Percentiles rank a stretch among this genome's conserved stretches.
Evolutionary conservation across 371 early-diverging fungal species (phyloP).

Genomic region (Mucor ambiguus): DNA sequence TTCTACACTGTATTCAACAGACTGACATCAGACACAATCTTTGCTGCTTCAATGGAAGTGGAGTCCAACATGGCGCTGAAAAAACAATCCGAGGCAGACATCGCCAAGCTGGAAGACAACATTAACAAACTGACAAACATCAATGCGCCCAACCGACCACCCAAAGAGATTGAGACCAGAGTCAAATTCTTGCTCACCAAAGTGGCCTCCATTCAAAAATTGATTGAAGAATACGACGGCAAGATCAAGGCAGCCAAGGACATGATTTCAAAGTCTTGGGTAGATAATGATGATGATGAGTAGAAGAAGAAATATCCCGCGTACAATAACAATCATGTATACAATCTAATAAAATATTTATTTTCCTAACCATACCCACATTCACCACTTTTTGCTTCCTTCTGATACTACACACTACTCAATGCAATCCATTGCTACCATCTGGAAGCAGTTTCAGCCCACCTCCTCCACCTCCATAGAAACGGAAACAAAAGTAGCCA

Average conservation of each 20-base stretch:
- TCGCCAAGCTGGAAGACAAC: constrained; percentile 74
- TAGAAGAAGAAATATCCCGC: not conserved
- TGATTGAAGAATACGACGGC: constrained; percentile 57
- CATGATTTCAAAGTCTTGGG: constrained; percentile 39
- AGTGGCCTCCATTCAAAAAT: constrained; percentile 51
- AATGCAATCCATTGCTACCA: constrained; percentile 1
- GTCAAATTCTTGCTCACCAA: constrained; percentile 60
- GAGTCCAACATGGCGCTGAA: constrained; percentile 70
- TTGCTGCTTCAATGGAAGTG: constrained; percentile 81
- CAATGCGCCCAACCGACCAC: constrained; percentile 46
- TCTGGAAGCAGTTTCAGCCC: constrained; percentile 6
- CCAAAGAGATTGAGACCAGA: constrained; percentile 58
- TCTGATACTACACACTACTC: too few relatives aligned
- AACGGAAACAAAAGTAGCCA: not conserved
- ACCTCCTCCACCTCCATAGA: not conserved
- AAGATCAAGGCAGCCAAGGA: constrained; percentile 53
- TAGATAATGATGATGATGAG: constrained; percentile 6
- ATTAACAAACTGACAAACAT: constrained; percentile 55
- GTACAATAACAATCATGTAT: not conserved
- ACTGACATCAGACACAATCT: constrained; percentile 67
- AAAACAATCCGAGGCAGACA: constrained; percentile 65
- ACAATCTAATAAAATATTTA: not conserved
- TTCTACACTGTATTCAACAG: constrained; percentile 76
- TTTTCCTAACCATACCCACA: constrained; percentile 3
- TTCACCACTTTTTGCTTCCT: not conserved